Evolutionary conservation across 306 rosid genomes (phyloP).

Genomic region (Ochetophila trinervis): DNA sequence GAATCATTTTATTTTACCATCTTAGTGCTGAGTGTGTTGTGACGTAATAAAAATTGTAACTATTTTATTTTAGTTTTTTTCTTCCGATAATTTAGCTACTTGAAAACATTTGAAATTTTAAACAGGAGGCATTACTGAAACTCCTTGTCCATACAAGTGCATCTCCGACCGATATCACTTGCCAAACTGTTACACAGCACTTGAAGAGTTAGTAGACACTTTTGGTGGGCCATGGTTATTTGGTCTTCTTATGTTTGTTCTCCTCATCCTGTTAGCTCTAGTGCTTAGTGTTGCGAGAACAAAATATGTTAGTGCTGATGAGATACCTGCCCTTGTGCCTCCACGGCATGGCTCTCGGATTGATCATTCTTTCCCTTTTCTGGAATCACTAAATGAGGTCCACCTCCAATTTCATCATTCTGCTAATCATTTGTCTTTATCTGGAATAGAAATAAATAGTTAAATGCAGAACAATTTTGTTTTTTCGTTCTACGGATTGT

Average conservation of each 20-base stretch:
- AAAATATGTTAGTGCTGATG: conserved; percentile 78
- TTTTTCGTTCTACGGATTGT: conserved; percentile 13
- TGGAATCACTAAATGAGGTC: conserved; percentile 95
- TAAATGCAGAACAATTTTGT: neutral
- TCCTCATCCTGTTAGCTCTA: conserved; percentile 73
- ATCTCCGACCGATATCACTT: conserved; percentile 52
- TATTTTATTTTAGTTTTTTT: neutral
- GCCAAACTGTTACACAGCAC: conserved; percentile 57
- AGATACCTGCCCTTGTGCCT: conserved; percentile 52
- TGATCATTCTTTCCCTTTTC: conserved; percentile 89
- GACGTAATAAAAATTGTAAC: neutral
- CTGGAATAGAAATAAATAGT: neutral
- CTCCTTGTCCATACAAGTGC: conserved; percentile 57
- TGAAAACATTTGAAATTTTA: conserved; percentile 7
- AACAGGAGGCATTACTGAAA: conserved; percentile 50
- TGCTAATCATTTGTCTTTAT: conserved; percentile 17
- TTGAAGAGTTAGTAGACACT: conserved; percentile 55
- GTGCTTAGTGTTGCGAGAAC: conserved; percentile 91
- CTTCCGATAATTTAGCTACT: neutral
- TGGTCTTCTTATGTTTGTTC: conserved; percentile 58
- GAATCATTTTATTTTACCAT: conserved; percentile 1
- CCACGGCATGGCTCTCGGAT: conserved; percentile 69
- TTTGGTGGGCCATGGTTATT: conserved; percentile 65
- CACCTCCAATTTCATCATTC: conserved; percentile 25
- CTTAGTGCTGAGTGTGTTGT: conserved; percentile 10